phyloP scores from a whole-genome alignment of 768 basidiomycete genomes.

The Cystofilobasidium ferigula region DNA sequence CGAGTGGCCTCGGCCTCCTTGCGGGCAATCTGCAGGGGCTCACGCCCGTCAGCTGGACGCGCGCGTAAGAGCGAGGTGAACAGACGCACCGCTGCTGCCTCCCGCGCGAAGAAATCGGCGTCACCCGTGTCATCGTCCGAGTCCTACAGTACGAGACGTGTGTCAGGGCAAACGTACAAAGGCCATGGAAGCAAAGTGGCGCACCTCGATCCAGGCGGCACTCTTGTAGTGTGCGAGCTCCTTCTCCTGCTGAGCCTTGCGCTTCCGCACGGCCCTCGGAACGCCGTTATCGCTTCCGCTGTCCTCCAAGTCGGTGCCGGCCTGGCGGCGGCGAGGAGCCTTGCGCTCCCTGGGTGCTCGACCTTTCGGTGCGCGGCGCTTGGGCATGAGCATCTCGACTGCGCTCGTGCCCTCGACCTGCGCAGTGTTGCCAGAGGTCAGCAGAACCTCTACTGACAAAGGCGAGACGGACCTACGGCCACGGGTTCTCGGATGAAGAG shows the following conservation, averaged over 20 bases:
- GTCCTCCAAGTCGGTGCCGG: slow-evolving; percentile 4
- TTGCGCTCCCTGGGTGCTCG: background rate
- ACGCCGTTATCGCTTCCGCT: slow-evolving; percentile 30
- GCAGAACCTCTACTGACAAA: background rate
- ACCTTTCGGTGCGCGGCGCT: slow-evolving; percentile 44
- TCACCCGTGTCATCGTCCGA: slow-evolving; percentile 47
- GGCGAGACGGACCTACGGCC: slow-evolving; percentile 38
- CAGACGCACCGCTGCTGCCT: slow-evolving; percentile 34
- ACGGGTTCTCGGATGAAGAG: slow-evolving; percentile 74
- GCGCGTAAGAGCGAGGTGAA: background rate
- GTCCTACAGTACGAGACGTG: slow-evolving; percentile 82
- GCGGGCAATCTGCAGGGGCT: background rate
- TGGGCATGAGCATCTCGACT: slow-evolving; percentile 52
- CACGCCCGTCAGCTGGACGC: background rate
- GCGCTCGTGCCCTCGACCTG: slow-evolving; percentile 61
- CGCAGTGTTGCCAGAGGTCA: background rate
- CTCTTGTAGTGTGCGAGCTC: slow-evolving; percentile 8
- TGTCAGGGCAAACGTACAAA: slow-evolving; percentile 60
- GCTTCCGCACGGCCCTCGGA: slow-evolving; percentile 25
- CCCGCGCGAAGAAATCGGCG: slow-evolving; percentile 57
- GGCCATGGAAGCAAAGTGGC: slow-evolving; percentile 42
- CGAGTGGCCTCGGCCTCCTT: background rate
- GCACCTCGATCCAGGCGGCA: slow-evolving; percentile 24
- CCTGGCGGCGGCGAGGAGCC: background rate
- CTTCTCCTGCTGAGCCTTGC: slow-evolving; percentile 25